phyloP scores from a whole-genome alignment of 306 rosid species.

The Citrullus amarus region DNA sequence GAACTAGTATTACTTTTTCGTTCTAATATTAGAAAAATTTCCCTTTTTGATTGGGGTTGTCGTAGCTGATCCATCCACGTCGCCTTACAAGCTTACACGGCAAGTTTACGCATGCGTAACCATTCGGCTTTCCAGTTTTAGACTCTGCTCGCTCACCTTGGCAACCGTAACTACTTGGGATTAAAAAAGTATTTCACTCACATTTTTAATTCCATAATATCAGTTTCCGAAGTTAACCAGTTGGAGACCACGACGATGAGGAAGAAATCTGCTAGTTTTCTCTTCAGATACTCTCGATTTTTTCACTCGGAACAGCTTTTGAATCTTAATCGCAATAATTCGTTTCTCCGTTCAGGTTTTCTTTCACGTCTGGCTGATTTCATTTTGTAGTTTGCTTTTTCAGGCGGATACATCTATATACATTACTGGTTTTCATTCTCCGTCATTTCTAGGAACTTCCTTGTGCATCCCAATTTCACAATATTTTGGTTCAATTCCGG shows the following conservation, averaged over 20 bases:
- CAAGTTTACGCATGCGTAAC: background rate
- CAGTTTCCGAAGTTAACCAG: background rate
- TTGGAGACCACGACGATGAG: slow-evolving; percentile 22
- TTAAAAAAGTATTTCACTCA: background rate
- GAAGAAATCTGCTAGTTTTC: slow-evolving; percentile 26
- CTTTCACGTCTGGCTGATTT: background rate
- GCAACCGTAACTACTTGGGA: background rate
- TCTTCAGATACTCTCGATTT: slow-evolving; percentile 19
- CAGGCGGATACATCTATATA: background rate
- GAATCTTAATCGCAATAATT: background rate
- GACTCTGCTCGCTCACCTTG: background rate
- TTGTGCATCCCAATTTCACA: background rate
- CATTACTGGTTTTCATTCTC: background rate
- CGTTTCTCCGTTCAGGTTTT: slow-evolving; percentile 22
- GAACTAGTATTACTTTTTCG: no score
- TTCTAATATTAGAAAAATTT: background rate
- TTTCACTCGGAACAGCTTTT: slow-evolving; percentile 15
- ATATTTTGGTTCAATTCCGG: background rate
- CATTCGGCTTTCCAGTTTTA: background rate
- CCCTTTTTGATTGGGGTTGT: background rate
- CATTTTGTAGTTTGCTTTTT: background rate
- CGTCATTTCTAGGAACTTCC: background rate
- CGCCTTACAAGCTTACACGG: background rate
- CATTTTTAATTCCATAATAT: background rate
- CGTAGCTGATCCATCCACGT: background rate